Percentiles rank a stretch among this genome's conserved stretches.
phyloP scores from a whole-genome alignment of 768 basidiomycete species.

The Russula ochroleuca region DNA sequence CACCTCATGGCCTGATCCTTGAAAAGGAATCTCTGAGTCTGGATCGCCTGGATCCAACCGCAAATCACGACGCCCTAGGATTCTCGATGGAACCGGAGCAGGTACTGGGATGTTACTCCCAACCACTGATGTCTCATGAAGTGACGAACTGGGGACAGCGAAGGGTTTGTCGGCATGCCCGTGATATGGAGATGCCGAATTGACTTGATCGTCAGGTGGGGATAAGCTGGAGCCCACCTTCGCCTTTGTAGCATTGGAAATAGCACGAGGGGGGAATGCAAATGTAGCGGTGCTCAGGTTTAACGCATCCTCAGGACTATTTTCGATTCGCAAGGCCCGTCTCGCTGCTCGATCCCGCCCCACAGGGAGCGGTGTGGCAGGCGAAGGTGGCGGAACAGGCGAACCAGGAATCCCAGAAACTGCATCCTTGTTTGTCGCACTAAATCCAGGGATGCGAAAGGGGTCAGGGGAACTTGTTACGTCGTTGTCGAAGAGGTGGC shows the following conservation, averaged over 20 bases:
- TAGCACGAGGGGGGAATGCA: slow-evolving; percentile 46
- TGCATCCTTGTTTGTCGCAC: slow-evolving; percentile 20
- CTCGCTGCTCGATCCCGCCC: slow-evolving; percentile 35
- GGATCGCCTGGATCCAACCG: slow-evolving; percentile 9
- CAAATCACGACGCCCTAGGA: slow-evolving; percentile 7
- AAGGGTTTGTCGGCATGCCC: background rate
- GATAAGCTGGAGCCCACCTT: slow-evolving; percentile 1
- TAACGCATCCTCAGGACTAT: slow-evolving; percentile 39
- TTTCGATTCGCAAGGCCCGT: slow-evolving; percentile 34
- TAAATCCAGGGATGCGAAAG: slow-evolving; percentile 42
- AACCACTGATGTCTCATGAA: background rate
- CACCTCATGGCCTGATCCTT: slow-evolving; percentile 5
- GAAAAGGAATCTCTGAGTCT: background rate
- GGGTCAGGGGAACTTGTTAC: slow-evolving; percentile 37
- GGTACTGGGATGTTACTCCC: background rate
- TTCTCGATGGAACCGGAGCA: background rate
- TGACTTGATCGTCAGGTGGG: slow-evolving; percentile 10
- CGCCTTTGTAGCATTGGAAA: slow-evolving; percentile 30
- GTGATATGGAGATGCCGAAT: background rate
- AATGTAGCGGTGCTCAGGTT: slow-evolving; percentile 49
- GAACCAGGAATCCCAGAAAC: slow-evolving; percentile 28
- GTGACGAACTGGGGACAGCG: background rate
- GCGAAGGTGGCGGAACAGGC: slow-evolving; percentile 30
- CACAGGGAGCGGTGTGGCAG: slow-evolving; percentile 38
- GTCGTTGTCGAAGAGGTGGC: slow-evolving; percentile 70